Evolutionary conservation across 257 asterid genomes (phyloP).

Genomic region (Agastache rugosa): DNA sequence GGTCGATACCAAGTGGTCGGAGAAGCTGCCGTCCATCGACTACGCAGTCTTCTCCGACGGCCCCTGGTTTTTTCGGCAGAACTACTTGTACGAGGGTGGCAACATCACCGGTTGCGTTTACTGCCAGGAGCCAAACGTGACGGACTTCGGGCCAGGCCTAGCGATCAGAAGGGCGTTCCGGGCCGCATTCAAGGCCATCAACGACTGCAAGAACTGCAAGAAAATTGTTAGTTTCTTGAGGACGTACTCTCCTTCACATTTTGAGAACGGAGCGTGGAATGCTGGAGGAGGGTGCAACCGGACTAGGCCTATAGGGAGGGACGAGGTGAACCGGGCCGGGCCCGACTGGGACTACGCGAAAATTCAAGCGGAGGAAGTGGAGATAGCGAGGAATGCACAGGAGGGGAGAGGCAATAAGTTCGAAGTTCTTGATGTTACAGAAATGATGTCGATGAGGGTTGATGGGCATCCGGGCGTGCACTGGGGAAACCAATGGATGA

Average conservation of each 20-base stretch:
- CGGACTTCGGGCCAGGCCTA: slow-evolving; percentile 34
- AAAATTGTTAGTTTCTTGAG: slow-evolving; percentile 42
- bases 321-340: slow-evolving; percentile 18
- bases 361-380: slow-evolving; percentile 53
- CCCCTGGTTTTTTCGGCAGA: slow-evolving; percentile 55
- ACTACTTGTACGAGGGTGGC: slow-evolving; percentile 45
- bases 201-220: slow-evolving; percentile 42
- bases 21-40: slow-evolving; percentile 48
- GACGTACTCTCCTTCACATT: slow-evolving; percentile 59
- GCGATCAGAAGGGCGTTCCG: slow-evolving; percentile 46
- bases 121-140: slow-evolving; percentile 42
- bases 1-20: slow-evolving; percentile 47
- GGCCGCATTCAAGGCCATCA: slow-evolving; percentile 47
- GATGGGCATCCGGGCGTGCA: slow-evolving; percentile 61
- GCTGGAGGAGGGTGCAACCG: slow-evolving; percentile 55
- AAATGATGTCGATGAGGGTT: slow-evolving; percentile 50
- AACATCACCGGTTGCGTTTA: slow-evolving; percentile 51
- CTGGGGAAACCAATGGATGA: slow-evolving; percentile 52
- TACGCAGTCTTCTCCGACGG: slow-evolving; percentile 54
- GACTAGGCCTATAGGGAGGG: slow-evolving; percentile 42
- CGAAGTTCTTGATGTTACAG: slow-evolving; percentile 54
- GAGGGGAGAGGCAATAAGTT: slow-evolving; percentile 40
- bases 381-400: slow-evolving; percentile 43
- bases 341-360: slow-evolving; percentile 43
- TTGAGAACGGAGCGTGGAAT: slow-evolving; percentile 61